Percentiles rank a stretch among this genome's conserved stretches.
phyloP scores from a whole-genome alignment of 768 basidiomycete genomes.

The Dacryopinax primogenitus region DNA sequence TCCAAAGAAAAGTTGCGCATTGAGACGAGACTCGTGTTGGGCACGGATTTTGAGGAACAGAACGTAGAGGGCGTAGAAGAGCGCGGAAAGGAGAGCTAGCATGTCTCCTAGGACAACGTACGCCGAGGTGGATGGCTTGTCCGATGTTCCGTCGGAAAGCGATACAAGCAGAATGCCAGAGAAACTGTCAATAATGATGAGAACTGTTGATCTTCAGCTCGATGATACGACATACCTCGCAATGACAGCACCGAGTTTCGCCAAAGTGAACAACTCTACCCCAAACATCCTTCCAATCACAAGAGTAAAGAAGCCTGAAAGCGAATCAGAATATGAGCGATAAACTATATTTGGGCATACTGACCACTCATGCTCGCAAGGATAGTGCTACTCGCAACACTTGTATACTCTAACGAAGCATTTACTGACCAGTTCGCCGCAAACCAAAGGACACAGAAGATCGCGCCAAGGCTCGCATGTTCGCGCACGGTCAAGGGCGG shows the following conservation, averaged over 20 bases:
- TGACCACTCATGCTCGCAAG: constrained; percentile 78
- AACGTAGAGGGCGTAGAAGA: constrained; percentile 81
- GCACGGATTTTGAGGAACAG: constrained; percentile 81
- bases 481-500: constrained; percentile 47
- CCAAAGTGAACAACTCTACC: constrained; percentile 60
- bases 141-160: constrained; percentile 54
- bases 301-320: constrained; percentile 81
- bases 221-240: constrained; percentile 44
- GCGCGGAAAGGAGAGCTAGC: constrained; percentile 72
- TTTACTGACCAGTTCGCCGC: constrained; percentile 87
- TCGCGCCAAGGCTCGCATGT: constrained; percentile 63
- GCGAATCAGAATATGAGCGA: background rate
- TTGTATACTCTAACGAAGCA: constrained; percentile 73
- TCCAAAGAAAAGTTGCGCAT: constrained; percentile 92
- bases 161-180: constrained; percentile 76
- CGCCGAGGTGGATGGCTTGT: constrained; percentile 19
- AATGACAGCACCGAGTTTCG: constrained; percentile 65
- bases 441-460: constrained; percentile 88
- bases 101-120: constrained; percentile 58
- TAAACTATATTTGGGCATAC: constrained; percentile 20
- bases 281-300: constrained; percentile 66
- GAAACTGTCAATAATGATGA: constrained; percentile 38
- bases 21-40: constrained; percentile 62
- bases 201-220: background rate
- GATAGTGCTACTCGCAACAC: constrained; percentile 91